These are phyloP conservation scores for Leccinellum albellum DNA, from an alignment of 768 basidiomycete genomes.

Conservation along the genomic window DNA sequence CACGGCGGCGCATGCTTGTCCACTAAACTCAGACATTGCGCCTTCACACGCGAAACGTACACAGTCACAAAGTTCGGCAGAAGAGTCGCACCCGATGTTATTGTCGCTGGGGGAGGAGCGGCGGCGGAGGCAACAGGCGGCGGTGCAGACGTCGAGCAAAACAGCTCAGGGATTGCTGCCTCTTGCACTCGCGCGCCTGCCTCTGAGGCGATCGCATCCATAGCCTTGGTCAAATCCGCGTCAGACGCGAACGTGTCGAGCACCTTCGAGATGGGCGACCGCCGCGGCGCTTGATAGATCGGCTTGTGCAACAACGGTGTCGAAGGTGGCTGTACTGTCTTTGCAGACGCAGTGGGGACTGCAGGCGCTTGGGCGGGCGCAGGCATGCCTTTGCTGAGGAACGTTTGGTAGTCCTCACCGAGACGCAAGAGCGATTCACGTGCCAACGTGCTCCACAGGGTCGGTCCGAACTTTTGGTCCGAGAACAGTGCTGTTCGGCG, in stretches of 20 bases:
- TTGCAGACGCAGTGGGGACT: conserved; percentile 25
- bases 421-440: conserved; percentile 59
- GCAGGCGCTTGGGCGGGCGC: conserved; percentile 16
- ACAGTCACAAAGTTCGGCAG: neutral
- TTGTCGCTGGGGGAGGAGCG: neutral
- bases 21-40: conserved; percentile 1
- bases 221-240: conserved; percentile 48
- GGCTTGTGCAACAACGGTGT: conserved; percentile 38
- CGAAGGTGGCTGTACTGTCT: conserved; percentile 27
- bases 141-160: conserved; percentile 36
- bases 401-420: conserved; percentile 64
- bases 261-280: conserved; percentile 53
- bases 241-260: conserved; percentile 59
- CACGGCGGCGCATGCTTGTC: conserved; percentile 30
- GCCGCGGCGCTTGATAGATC: conserved; percentile 37
- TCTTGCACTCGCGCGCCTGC: conserved; percentile 16
- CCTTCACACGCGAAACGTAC: conserved; percentile 1
- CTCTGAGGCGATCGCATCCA: conserved; percentile 44
- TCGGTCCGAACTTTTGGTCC: conserved; percentile 64
- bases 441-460: conserved; percentile 57
- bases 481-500: conserved; percentile 57
- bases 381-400: conserved; percentile 54
- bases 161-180: conserved; percentile 46
- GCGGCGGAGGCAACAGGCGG: conserved; percentile 14
- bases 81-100: neutral